phyloP scores from a whole-genome alignment of 2,329 filamentous ascomycete genomes.

The Ophiostoma novo-ulmi region DNA sequence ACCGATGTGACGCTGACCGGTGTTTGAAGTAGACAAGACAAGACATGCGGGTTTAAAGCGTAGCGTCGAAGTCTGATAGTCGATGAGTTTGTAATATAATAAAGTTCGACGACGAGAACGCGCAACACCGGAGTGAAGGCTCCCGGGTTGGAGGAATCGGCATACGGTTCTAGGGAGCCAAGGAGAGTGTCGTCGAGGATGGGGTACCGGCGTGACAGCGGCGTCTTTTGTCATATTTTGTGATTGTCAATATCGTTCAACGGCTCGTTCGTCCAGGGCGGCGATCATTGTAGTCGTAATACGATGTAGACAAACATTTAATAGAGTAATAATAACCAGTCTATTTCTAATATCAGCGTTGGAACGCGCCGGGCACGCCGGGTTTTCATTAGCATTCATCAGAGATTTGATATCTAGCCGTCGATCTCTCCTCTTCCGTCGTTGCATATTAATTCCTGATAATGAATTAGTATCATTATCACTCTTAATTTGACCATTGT shows the following conservation, averaged over 20 bases:
- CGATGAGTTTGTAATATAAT: neutral
- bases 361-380: constrained; percentile 11
- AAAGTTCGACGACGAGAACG: neutral
- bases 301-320: neutral
- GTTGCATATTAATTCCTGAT: neutral
- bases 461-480: neutral
- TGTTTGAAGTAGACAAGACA: neutral
- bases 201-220: neutral
- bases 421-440: neutral
- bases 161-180: neutral
- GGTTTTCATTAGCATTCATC: neutral
- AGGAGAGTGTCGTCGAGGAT: constrained; percentile 6
- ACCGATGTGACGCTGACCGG: constrained; percentile 2
- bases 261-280: neutral
- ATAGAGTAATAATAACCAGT: neutral
- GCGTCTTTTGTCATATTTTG: neutral
- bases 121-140: neutral
- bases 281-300: neutral
- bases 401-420: neutral
- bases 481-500: neutral
- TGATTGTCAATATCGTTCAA: neutral
- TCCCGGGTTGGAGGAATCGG: neutral
- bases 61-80: neutral
- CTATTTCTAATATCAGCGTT: neutral
- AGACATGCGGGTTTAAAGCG: neutral